These are phyloP conservation scores for Panaeolus papilionaceus DNA, from an alignment of 768 basidiomycete species.

Conservation along the genomic window DNA sequence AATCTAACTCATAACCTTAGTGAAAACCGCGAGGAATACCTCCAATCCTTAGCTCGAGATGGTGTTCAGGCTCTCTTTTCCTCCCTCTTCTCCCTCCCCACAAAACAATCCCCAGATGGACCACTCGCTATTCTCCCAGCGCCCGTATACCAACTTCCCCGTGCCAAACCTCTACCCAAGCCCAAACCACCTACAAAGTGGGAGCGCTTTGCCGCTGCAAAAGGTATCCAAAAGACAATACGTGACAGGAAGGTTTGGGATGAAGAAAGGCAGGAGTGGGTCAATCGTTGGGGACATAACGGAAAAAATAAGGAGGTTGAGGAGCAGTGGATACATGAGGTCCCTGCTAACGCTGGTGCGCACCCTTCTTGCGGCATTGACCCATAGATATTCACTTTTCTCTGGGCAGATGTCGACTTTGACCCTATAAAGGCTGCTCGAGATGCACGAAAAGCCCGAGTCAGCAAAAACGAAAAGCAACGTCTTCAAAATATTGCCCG, in stretches of 20 bases:
- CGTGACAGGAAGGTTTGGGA: slow-evolving; percentile 90
- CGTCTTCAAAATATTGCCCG: slow-evolving; percentile 74
- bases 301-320: slow-evolving; percentile 91
- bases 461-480: slow-evolving; percentile 87
- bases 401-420: slow-evolving; percentile 68
- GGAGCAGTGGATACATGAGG: slow-evolving; percentile 91
- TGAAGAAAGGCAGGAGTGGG: slow-evolving; percentile 94
- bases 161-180: slow-evolving; percentile 92
- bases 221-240: slow-evolving; percentile 86
- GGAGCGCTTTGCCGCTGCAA: slow-evolving; percentile 93
- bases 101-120: slow-evolving; percentile 75
- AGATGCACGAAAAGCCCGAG: slow-evolving; percentile 78
- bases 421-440: slow-evolving; percentile 82
- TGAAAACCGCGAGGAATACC: slow-evolving; percentile 79
- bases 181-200: slow-evolving; percentile 95
- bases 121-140: slow-evolving; percentile 84
- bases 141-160: slow-evolving; percentile 79
- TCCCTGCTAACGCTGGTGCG: slow-evolving; percentile 86
- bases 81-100: slow-evolving; percentile 84
- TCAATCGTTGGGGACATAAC: slow-evolving; percentile 86
- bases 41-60: slow-evolving; percentile 79
- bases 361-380: slow-evolving; percentile 20
- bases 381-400: neutral
- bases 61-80: slow-evolving; percentile 83
- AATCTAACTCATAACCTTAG: slow-evolving; percentile 42